These are phyloP conservation scores for Chaetoscypha palmicola DNA, from an alignment of 2,329 filamentous ascomycete genomes.

Conservation along the genomic window DNA sequence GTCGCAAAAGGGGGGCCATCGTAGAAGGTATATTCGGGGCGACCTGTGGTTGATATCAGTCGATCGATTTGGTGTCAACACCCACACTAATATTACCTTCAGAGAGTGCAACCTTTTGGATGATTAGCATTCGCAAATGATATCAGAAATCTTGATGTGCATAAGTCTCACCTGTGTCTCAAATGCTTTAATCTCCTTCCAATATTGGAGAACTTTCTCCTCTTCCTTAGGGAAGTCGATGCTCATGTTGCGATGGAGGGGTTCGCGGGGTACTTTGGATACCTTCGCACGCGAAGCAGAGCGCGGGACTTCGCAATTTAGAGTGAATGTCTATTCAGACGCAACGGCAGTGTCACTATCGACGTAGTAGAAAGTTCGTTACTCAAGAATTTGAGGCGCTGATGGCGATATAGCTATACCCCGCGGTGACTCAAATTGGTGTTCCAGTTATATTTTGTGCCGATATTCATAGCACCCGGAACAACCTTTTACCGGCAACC, in stretches of 20 bases:
- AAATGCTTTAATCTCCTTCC: conserved; percentile 91
- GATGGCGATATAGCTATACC: conserved; percentile 4
- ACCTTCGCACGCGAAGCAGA: background rate
- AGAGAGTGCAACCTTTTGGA: conserved; percentile 63
- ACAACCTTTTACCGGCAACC: background rate
- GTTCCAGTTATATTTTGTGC: conserved; percentile 7
- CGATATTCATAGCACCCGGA: background rate
- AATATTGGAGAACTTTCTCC: conserved; percentile 74
- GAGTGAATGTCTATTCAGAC: background rate
- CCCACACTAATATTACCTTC: conserved; percentile 55
- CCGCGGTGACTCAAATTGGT: conserved; percentile 14
- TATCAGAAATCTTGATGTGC: conserved; percentile 35
- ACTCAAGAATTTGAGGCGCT: background rate
- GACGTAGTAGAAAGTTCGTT: background rate
- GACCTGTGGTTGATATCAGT: no score
- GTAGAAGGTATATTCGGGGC: conserved; percentile 89
- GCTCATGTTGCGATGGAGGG: conserved; percentile 19
- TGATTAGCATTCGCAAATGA: conserved; percentile 7
- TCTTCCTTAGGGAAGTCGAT: conserved; percentile 93
- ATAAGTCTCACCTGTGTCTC: conserved; percentile 51
- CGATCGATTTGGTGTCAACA: no score
- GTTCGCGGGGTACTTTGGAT: conserved; percentile 1
- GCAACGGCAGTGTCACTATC: background rate
- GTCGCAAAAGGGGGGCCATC: conserved; percentile 79
- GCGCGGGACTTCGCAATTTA: background rate